Base-by-base conservation (phyloP, 805 yeast genomes). In the Ogataea salicorniae region DNA sequence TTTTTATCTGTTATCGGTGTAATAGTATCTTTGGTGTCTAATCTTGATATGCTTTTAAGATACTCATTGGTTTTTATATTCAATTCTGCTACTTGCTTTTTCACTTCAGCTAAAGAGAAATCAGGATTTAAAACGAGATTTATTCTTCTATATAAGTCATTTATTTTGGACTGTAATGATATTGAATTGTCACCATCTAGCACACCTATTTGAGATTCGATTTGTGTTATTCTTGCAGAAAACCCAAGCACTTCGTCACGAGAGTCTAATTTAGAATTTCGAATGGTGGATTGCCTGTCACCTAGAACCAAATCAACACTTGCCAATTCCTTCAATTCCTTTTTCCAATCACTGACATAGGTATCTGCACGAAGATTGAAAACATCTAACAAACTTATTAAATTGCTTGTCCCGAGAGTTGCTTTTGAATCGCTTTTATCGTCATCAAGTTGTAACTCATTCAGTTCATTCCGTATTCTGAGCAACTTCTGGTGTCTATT, bases 121-220 rank as follows among this genome's bases (percentile, higher is more conserved):
- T 52, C 52, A 3, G 58, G 55, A 22, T 55, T 54, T 4, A 53
- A 18, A 2, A 63, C 23, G 11, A 64, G 5, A 29, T 56, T 55
- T 1, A 58, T 20, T 34, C 55, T 44, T 38, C 62, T 46, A 34
- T 60, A 54, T 5, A 65, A 40, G 49, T 65, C 67, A 42, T 59
- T 58, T 4, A 64, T 50, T 17, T 47, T 45, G 3, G 56, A 46
- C 42, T 62, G 63, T 3, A 64, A 17, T 2, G 67, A 40, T 13
- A 42, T 17, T 7, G 26, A 31, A 23, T 15, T 14, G 29, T 23
- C 22, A 45, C 44, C 15, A 41, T 42, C 49, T 15, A 41, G 2
- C 26, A 36, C 34, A 42, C 66, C 53, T 46, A 50, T 17, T 31
- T 46, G 9, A 38, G 43, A 16, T 40, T 56, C 60, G 7, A 54